These are phyloP conservation scores for Rhizophagus clarus DNA, from an alignment of 192 early-diverging fungal species.

Conservation along the genomic window DNA sequence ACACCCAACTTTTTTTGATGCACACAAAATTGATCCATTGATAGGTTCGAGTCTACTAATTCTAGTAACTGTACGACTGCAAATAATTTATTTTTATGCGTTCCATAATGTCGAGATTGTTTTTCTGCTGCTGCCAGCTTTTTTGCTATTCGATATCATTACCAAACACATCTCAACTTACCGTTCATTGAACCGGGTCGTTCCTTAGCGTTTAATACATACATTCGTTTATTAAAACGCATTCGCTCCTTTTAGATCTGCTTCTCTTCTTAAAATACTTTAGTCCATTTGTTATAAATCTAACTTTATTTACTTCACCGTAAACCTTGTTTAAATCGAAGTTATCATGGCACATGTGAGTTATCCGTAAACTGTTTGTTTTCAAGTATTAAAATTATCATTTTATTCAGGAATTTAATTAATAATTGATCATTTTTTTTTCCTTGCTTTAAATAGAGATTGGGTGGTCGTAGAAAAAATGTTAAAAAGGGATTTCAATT, in stretches of 20 bases:
- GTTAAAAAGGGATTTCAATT: conserved; percentile 96
- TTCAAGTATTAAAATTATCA: neutral
- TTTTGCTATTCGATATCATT: neutral
- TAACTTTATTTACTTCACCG: neutral
- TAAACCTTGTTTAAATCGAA: neutral
- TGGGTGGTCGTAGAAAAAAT: conserved; percentile 74
- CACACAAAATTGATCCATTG: neutral
- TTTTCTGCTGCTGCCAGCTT: conserved; percentile 6
- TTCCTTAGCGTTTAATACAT: neutral
- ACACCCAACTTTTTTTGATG: neutral
- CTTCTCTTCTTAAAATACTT: conserved; percentile 30
- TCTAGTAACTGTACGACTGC: neutral
- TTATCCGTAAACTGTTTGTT: neutral
- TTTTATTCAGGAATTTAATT: neutral
- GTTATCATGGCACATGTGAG: conserved; percentile 16
- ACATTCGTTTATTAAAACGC: neutral
- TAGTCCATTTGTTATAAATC: neutral
- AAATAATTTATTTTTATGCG: neutral
- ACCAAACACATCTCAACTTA: neutral
- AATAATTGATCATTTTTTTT: neutral
- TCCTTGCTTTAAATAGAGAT: neutral
- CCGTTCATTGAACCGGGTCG: neutral
- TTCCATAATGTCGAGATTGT: neutral
- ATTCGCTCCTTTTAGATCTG: conserved; percentile 6
- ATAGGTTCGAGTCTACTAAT: neutral